phyloP scores from a whole-genome alignment of 108 stramenopile species.

The Ochromonas danica region DNA sequence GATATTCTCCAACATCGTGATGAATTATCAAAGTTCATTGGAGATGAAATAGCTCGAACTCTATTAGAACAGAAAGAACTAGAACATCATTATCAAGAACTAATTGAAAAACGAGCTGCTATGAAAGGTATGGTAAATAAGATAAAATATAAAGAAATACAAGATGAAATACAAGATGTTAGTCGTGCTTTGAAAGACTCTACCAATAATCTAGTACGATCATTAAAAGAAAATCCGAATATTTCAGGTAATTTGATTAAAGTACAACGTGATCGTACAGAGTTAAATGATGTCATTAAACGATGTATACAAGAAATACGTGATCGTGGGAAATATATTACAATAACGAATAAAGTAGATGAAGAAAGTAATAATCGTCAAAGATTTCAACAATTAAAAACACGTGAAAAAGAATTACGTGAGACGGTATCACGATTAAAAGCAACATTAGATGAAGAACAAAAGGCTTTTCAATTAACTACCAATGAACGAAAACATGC shows the following conservation, averaged over 20 bases:
- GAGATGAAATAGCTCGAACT: constrained; percentile 61
- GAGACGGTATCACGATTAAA: constrained; percentile 56
- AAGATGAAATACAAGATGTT: constrained; percentile 62
- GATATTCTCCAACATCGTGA: constrained; percentile 65
- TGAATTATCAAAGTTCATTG: constrained; percentile 65
- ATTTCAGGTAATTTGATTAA: constrained; percentile 63
- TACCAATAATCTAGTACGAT: constrained; percentile 61
- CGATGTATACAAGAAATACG: constrained; percentile 50
- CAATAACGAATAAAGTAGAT: constrained; percentile 49
- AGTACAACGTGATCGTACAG: constrained; percentile 60
- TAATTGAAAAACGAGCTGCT: constrained; percentile 58
- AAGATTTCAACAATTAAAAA: constrained; percentile 48
- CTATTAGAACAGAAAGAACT: constrained; percentile 55
- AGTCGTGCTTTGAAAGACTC: constrained; percentile 60
- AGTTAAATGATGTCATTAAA: constrained; percentile 57
- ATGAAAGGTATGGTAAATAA: constrained; percentile 64
- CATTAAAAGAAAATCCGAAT: constrained; percentile 66
- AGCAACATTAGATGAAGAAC: constrained; percentile 45
- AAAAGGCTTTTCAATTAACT: constrained; percentile 43
- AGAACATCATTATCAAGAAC: constrained; percentile 54
- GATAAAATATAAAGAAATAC: constrained; percentile 59
- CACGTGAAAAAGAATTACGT: constrained; percentile 46
- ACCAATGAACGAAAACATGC: constrained; percentile 39
- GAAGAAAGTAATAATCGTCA: constrained; percentile 49
- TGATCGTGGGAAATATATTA: constrained; percentile 46